Evolutionary conservation across 805 yeast species (phyloP), one percentile per base, ranked within the genome.

Genomic region (Monosporozyma siamensis): DNA sequence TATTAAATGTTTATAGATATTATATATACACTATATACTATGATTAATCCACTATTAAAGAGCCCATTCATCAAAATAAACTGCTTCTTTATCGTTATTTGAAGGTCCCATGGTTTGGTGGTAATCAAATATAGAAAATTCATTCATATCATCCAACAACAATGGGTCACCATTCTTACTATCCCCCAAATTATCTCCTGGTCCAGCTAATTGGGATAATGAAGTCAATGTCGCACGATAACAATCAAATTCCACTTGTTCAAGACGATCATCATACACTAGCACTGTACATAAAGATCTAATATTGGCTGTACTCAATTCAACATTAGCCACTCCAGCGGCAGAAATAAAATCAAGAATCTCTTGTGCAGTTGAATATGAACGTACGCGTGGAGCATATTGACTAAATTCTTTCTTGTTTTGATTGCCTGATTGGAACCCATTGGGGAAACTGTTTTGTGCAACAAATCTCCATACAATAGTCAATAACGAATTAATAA

Each of bases 381-480:
- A 77, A 11, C 74, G 71, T 47, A 80, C 77, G 40, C 70, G 71
- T 2, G 83, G 71, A 0, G 80, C 74, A 56, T 69, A 82, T 8
- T 66, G 53, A 17, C 46, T 30, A 12, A n/a, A n/a, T n/a, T n/a
- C n/a, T n/a, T n/a, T n/a, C n/a, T n/a, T n/a, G n/a, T 51, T 48
- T 22, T 34, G 21, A 22, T 14, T 21, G 6, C 24, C 25, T 12
- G 62, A 60, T 27, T 58, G 59, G 58, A 83, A 80, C 17, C 83
- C 83, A 43, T 76, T 69, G 3, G 97, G 96, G 56, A 70, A 83
- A 0, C 95, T 76, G 51, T 74, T 77, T 25, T 78, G 74, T 2
- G 90, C 84, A 8, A 86, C 80, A 61, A 68, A 90, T 51, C 92
- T 71, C 95, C 97, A 92, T 6, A 89, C 78, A 34, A 89, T 89